phyloP scores from a whole-genome alignment of 2,329 filamentous ascomycete species.

The Colletotrichum liriopes region DNA sequence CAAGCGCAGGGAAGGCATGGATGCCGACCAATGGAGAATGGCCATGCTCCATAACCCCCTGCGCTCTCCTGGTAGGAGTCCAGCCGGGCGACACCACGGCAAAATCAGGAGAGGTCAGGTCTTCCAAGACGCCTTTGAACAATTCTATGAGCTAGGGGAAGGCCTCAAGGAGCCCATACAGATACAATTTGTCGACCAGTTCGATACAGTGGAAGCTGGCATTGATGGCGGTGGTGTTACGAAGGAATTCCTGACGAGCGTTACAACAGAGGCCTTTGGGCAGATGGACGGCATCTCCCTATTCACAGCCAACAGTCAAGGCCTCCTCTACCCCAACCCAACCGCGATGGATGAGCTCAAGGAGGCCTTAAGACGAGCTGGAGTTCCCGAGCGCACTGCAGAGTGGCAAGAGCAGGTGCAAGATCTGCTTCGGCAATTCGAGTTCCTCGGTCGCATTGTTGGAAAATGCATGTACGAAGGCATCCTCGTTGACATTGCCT shows the following conservation, averaged over 20 bases:
- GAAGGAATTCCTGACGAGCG: slow-evolving; percentile 94
- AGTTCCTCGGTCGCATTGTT: slow-evolving; percentile 93
- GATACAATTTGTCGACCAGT: slow-evolving; percentile 96
- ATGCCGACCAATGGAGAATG: slow-evolving; percentile 58
- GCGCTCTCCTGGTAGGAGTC: slow-evolving; percentile 51
- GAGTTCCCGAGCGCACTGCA: slow-evolving; percentile 66
- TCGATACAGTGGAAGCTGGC: slow-evolving; percentile 88
- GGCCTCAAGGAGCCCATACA: slow-evolving; percentile 95
- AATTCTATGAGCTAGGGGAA: slow-evolving; percentile 87
- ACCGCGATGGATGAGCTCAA: slow-evolving; percentile 79
- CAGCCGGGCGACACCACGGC: slow-evolving; percentile 78
- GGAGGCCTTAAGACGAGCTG: slow-evolving; percentile 68
- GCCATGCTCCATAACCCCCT: slow-evolving; percentile 43
- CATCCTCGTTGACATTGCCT: slow-evolving; percentile 92
- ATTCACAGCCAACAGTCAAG: slow-evolving; percentile 88
- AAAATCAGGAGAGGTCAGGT: slow-evolving; percentile 84
- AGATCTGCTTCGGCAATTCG: slow-evolving; percentile 81
- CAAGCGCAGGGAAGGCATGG: slow-evolving; percentile 76
- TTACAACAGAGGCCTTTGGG: slow-evolving; percentile 88
- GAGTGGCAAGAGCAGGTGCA: slow-evolving; percentile 72
- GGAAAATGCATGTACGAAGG: slow-evolving; percentile 98
- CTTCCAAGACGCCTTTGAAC: slow-evolving; percentile 87
- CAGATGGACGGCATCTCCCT: slow-evolving; percentile 67
- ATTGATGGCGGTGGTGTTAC: slow-evolving; percentile 98
- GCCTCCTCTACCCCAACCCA: slow-evolving; percentile 91